A percentile compares a stretch with the other conserved stretches of the same genome.
phyloP scores from a whole-genome alignment of 108 stramenopile genomes.

The Aurantiochytrium sp. region DNA sequence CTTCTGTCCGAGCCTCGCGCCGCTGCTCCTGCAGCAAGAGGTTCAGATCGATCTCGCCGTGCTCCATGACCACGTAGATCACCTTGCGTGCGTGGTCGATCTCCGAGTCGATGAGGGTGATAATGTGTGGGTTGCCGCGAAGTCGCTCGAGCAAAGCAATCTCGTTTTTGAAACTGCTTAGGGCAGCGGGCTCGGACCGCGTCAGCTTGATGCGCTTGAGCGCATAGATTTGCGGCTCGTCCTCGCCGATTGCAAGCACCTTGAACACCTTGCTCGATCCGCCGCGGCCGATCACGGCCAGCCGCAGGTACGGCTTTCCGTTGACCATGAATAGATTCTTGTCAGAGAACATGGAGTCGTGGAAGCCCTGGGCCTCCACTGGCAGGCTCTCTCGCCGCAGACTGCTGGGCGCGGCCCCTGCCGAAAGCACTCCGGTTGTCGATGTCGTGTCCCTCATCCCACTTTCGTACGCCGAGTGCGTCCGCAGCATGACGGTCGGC shows the following conservation, averaged over 20 bases:
- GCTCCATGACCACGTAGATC: slow-evolving; percentile 78
- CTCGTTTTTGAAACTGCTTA: slow-evolving; percentile 93
- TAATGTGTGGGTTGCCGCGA: slow-evolving; percentile 83
- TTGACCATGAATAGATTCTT: slow-evolving; percentile 78
- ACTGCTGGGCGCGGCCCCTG: neutral
- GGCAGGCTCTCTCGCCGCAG: neutral
- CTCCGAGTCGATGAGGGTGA: slow-evolving; percentile 80
- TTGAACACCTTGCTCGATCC: slow-evolving; percentile 92
- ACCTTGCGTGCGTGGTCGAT: slow-evolving; percentile 75
- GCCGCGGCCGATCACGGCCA: slow-evolving; percentile 90
- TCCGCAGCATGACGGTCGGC: neutral
- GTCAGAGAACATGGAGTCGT: slow-evolving; percentile 62
- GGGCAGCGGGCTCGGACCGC: slow-evolving; percentile 65
- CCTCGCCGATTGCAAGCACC: slow-evolving; percentile 63
- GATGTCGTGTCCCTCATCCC: neutral
- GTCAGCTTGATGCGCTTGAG: slow-evolving; percentile 89
- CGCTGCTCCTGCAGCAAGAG: slow-evolving; percentile 78
- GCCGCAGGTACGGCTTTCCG: slow-evolving; percentile 71
- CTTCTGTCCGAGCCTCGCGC: neutral
- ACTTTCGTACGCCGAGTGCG: neutral
- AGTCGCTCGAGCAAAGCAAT: slow-evolving; percentile 79
- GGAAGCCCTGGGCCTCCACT: neutral
- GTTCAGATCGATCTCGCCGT: slow-evolving; percentile 93
- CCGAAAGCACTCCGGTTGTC: neutral
- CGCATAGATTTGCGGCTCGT: slow-evolving; percentile 75